phyloP scores from a whole-genome alignment of 2,329 filamentous ascomycete species.

The Scolecobasidium constrictum region DNA sequence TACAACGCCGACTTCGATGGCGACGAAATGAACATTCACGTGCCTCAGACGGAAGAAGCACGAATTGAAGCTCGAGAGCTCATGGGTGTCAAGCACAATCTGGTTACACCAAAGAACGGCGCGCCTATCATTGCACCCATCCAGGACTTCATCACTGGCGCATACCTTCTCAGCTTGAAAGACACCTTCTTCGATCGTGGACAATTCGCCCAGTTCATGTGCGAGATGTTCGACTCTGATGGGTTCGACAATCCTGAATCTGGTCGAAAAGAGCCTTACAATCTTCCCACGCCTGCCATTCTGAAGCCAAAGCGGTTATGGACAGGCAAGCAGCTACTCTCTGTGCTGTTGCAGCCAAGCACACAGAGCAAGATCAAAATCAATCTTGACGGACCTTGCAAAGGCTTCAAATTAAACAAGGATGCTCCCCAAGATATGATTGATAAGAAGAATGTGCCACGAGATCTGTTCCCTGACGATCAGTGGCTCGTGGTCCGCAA shows the following conservation, averaged over 20 bases:
- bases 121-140: conserved; percentile 98
- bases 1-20: conserved; percentile 99
- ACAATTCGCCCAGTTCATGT: conserved; percentile 79
- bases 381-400: conserved; percentile 88
- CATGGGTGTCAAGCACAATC: conserved; percentile 96
- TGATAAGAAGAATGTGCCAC: background rate
- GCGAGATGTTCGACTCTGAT: conserved; percentile 82
- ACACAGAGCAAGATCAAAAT: conserved; percentile 70
- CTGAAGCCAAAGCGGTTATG: conserved; percentile 78
- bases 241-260: conserved; percentile 35
- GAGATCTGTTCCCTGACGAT: conserved; percentile 60
- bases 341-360: conserved; percentile 81
- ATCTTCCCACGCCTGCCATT: conserved; percentile 78
- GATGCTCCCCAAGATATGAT: no score
- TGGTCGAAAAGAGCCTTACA: conserved; percentile 49
- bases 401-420: conserved; percentile 58
- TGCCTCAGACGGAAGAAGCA: conserved; percentile 95
- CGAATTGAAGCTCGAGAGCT: conserved; percentile 88
- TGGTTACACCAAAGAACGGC: conserved; percentile 93
- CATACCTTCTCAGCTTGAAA: conserved; percentile 83
- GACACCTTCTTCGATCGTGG: conserved; percentile 86
- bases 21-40: conserved; percentile 98
- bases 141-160: conserved; percentile 96
- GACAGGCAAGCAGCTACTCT: conserved; percentile 97
- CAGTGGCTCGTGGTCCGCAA: conserved; percentile 89